Evolutionary conservation across 441 rosid genomes (phyloP), one percentile per base, ranked within the genome.

Genomic region (Bocquillonia castaneifolia): DNA sequence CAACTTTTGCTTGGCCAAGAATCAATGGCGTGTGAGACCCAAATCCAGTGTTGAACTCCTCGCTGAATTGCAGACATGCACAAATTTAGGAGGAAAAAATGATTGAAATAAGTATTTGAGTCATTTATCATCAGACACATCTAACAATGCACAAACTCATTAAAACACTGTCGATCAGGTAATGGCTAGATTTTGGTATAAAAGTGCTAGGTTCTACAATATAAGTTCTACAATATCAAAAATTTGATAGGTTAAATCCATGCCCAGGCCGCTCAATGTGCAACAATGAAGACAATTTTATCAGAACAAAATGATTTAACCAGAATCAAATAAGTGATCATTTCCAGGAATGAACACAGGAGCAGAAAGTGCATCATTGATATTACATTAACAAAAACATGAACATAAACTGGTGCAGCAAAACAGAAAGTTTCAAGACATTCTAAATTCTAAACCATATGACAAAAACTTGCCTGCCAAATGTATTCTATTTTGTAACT

Each of bases 1-100:
- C 78, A 69, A 90, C 93, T 79, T 89, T 90, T 62, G 96, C 94
- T 83, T 95, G 97, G 77, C 99, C 99, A 57, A 92, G 90, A 68
- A 86, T 68, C 88, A 95, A 82, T 7, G 99, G 97, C 26, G 99
- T 95, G 75, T 88, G 92, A 69, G 98, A 95, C 71, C 99, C 99
- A 81, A 95, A 95, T 75, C 98, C 99, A 78, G 97, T 72, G 81
- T 90, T 89, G 76, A 88, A 90, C 78, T 95, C 99, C 79, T 87
- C 99, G 81, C 98, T 95, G 87, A 76, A 68, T 68, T 48, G 68
- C 61, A 66, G 37, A 50, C 40, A 72, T 50, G 61, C 55, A 28
- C 69, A 47, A 55, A 62, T 60, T 32, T 40, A 59, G 28, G 42
- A 28, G 26, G 44, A 59, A 57, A 48, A 23, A 44, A 73, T 37